Evolutionary conservation across 2,329 filamentous ascomycete species (phyloP).

Genomic region (Ophiocordyceps polyrhachis-furcata): DNA sequence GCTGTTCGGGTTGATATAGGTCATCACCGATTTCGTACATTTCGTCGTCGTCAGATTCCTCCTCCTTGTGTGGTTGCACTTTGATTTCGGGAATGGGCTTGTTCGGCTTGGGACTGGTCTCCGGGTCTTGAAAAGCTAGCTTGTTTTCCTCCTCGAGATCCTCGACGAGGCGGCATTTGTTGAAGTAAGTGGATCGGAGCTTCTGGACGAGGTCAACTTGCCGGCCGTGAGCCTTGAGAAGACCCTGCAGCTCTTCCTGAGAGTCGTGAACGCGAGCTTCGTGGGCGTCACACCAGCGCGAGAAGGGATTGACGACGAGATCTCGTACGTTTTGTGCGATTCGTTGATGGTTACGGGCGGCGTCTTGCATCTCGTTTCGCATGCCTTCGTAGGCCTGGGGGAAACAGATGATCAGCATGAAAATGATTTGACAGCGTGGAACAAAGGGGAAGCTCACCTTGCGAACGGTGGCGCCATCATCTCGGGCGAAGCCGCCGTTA

Average conservation of each 20-base stretch:
- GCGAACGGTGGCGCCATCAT: constrained; percentile 88
- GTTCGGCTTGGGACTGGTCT: constrained; percentile 40
- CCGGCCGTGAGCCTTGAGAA: constrained; percentile 83
- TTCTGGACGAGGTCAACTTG: constrained; percentile 86
- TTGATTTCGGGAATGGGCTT: constrained; percentile 69
- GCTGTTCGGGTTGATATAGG: constrained; percentile 63
- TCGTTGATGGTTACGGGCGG: constrained; percentile 76
- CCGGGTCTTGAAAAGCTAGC: constrained; percentile 82
- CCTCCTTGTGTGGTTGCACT: constrained; percentile 49
- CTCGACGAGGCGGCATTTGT: constrained; percentile 91
- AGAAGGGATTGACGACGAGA: constrained; percentile 83
- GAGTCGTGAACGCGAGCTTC: constrained; percentile 80
- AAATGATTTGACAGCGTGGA: background rate
- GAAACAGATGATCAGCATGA: background rate
- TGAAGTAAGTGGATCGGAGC: constrained; percentile 90
- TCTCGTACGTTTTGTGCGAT: constrained; percentile 94
- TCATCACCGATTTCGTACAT: constrained; percentile 82
- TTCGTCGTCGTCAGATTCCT: constrained; percentile 50
- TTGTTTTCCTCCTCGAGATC: constrained; percentile 98
- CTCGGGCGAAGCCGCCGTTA: constrained; percentile 64
- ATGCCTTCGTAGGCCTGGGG: constrained; percentile 80
- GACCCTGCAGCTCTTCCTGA: constrained; percentile 78
- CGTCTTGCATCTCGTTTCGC: constrained; percentile 80
- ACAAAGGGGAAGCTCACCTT: constrained; percentile 42
- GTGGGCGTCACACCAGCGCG: constrained; percentile 91